These are phyloP conservation scores for Metschnikowia amazonensis DNA, from an alignment of 805 yeast genomes.

Conservation along the genomic window DNA sequence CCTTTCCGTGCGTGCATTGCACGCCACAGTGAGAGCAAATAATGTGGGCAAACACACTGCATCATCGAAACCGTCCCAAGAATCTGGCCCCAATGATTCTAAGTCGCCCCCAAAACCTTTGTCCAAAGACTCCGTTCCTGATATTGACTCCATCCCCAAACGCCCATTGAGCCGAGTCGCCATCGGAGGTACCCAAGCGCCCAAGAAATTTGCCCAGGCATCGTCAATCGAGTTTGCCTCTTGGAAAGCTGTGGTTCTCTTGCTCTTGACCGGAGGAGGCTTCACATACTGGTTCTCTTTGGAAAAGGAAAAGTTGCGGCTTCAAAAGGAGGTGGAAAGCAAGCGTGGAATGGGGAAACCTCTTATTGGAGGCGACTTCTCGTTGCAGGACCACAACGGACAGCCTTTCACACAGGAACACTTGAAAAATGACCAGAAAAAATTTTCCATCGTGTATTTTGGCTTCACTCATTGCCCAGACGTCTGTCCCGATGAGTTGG, in stretches of 20 bases:
- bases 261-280: conserved; percentile 67
- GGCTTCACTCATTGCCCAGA: conserved; percentile 99
- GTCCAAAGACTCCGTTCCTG: not conserved
- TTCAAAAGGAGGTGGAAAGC: conserved; percentile 76
- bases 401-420: conserved; percentile 72
- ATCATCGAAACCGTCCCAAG: not conserved
- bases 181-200: conserved; percentile 53
- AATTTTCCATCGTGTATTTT: conserved; percentile 83
- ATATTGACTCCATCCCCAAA: conserved; percentile 16
- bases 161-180: conserved; percentile 81
- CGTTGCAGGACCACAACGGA: conserved; percentile 66
- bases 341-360: conserved; percentile 91
- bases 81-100: not conserved
- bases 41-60: not conserved
- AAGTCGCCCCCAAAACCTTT: not conserved
- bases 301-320: conserved; percentile 72
- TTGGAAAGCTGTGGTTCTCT: conserved; percentile 76
- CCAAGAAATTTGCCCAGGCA: conserved; percentile 35
- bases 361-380: conserved; percentile 86
- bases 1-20: not conserved
- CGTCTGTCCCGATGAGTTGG: conserved; percentile 97
- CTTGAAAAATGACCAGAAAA: conserved; percentile 54
- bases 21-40: not conserved
- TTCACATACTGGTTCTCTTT: conserved; percentile 65
- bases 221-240: conserved; percentile 66